Evolutionary conservation across 495 filamentous ascomycete genomes (phyloP).

Genomic region (Trichoderma erinaceum): DNA sequence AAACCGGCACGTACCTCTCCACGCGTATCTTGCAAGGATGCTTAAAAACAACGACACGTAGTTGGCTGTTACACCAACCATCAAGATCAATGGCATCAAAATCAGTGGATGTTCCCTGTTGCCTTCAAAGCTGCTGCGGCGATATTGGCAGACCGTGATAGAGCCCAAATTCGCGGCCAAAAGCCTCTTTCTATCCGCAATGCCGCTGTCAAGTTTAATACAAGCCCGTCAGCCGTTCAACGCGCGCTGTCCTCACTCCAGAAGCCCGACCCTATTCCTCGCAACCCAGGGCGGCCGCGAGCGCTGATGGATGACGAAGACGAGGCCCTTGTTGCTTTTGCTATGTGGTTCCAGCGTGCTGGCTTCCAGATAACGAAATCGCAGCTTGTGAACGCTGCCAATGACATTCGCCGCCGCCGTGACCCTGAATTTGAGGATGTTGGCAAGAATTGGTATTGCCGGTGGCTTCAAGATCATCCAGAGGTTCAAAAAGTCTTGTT

Average conservation of each 20-base stretch:
- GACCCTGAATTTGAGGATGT: neutral
- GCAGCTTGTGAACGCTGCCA: neutral
- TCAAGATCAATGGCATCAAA: neutral
- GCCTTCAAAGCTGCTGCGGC: neutral
- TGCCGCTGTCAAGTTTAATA: neutral
- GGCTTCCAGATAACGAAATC: neutral
- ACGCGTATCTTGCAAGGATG: no score
- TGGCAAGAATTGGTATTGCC: neutral
- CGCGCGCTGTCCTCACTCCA: neutral
- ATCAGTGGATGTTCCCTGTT: neutral
- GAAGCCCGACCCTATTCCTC: neutral
- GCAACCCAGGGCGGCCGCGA: neutral
- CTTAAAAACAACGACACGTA: conserved; percentile 1
- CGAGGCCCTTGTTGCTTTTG: neutral
- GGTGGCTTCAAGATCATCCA: neutral
- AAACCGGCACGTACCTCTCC: no score
- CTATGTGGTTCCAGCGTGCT: neutral
- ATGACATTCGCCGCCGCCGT: neutral
- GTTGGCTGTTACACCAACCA: neutral
- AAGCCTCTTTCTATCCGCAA: neutral
- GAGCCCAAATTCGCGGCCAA: neutral
- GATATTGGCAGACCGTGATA: neutral
- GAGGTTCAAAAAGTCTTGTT: neutral
- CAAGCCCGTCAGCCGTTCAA: neutral
- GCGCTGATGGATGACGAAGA: neutral